Conservation (phyloP, 2,329 filamentous ascomycete species). For the Diaporthe amygdali region DNA sequence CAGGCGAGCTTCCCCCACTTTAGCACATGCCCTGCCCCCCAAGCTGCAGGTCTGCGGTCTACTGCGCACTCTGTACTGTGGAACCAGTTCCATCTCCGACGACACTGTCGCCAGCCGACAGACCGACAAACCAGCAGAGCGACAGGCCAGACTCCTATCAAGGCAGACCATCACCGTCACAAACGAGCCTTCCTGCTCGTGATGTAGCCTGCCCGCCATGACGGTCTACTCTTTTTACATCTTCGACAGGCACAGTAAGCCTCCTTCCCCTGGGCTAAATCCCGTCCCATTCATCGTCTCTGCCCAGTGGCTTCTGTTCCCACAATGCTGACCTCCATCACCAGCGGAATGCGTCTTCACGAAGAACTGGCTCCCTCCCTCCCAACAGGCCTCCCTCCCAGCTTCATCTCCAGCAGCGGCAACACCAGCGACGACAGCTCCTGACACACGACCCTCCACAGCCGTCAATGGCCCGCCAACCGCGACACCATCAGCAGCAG, state of each 20-base stretch:
- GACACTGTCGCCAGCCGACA: not conserved
- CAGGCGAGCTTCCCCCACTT: slow-evolving; percentile 5
- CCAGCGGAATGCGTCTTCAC: slow-evolving; percentile 97
- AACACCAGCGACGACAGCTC: slow-evolving; percentile 41
- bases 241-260: slow-evolving; percentile 94
- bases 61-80: slow-evolving; percentile 8
- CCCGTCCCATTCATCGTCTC: too few species aligned
- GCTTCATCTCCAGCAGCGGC: slow-evolving; percentile 31
- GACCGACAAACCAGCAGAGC: not conserved
- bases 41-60: not conserved
- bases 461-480: slow-evolving; percentile 23
- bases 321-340: slow-evolving; percentile 18
- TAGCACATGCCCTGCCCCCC: not conserved
- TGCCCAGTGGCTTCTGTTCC: not conserved
- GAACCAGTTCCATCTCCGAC: not conserved
- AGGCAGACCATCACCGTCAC: not conserved
- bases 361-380: slow-evolving; percentile 75
- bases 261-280: not conserved
- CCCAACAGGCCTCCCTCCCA: slow-evolving; percentile 45
- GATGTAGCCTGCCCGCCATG: slow-evolving; percentile 61
- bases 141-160: not conserved
- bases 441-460: slow-evolving; percentile 33
- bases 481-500: slow-evolving; percentile 21
- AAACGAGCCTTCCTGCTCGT: slow-evolving; percentile 21
- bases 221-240: slow-evolving; percentile 98